Evolutionary conservation across 495 filamentous ascomycete species (phyloP).

Genomic region (Talaromyces borbonicus): DNA sequence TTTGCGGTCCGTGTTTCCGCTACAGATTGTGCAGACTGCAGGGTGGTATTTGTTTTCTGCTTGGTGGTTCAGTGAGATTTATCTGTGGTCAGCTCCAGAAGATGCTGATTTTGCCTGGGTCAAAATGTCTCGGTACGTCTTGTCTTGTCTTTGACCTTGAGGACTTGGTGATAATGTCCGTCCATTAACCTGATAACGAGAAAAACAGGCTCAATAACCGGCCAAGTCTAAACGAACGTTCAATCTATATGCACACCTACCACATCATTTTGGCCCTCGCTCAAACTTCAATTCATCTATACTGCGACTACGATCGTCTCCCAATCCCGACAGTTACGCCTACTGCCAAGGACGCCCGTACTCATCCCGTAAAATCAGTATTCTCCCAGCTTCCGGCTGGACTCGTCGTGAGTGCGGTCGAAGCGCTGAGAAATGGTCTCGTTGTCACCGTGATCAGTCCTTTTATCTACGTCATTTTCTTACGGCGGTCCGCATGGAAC

Average conservation of each 20-base stretch:
- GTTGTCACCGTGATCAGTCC: conserved; percentile 34
- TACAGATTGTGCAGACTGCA: conserved; percentile 55
- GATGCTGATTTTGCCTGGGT: conserved; percentile 60
- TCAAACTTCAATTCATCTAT: conserved; percentile 62
- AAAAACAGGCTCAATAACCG: conserved; percentile 55
- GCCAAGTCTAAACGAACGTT: conserved; percentile 74
- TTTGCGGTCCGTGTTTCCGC: conserved; percentile 43
- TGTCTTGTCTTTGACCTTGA: conserved; percentile 4
- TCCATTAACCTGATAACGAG: too few relatives aligned
- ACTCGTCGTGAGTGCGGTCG: conserved; percentile 15
- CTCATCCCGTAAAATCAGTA: conserved; percentile 23
- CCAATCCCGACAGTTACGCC: conserved; percentile 40
- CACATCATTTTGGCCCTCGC: conserved; percentile 56
- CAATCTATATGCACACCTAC: conserved; percentile 68
- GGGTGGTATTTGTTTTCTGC: conserved; percentile 69
- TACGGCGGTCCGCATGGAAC: conserved; percentile 56
- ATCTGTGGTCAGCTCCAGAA: conserved; percentile 64
- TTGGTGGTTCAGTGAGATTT: conserved; percentile 71
- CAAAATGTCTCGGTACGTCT: conserved; percentile 50
- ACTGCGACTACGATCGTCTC: conserved; percentile 63
- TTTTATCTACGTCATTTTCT: conserved; percentile 52
- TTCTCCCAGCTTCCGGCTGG: conserved; percentile 23
- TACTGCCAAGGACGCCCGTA: conserved; percentile 24
- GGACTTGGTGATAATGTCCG: too few relatives aligned
- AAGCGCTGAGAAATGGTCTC: conserved; percentile 31